Evolutionary conservation across 495 filamentous ascomycete genomes (phyloP), one percentile per base, ranked within the genome.

Genomic region (Tuber melanosporum): DNA sequence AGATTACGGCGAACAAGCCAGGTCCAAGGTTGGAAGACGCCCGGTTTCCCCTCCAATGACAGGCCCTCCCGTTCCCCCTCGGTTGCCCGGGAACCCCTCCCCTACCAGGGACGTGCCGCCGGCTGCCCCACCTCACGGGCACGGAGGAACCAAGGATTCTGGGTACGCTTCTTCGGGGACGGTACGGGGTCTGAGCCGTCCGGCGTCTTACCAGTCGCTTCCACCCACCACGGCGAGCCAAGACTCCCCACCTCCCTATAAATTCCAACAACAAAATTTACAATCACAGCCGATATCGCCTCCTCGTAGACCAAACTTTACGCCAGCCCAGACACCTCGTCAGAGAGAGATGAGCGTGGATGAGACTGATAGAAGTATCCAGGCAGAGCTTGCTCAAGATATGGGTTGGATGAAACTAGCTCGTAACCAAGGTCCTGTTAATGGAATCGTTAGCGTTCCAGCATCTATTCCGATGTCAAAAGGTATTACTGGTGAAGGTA

Each of bases 401-500:
- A 76, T 83, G 62, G 77, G 82, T 26, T 83, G 82, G 82, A 83
- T 83, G 82, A 83, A 82, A 26, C 26, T 83, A 46, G 76, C 78
- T 39, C 73, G 47, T 14, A 79, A 76, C 12, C 73, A 80, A 66
- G 45, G 45, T 17, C 75, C 73, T 7, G 73, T 72, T 41, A 81
- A 75, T 39, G 75, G 78, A 42, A 79, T 82, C 57, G 80, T 81
- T 47, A 81, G 75, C 39, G 77, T 77, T 17, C 78, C 78, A 26
- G 71, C 78, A 44, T 47, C 76, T 19, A 41, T 22, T 36, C 15
- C 69, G 32, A 43, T 72, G 36, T 44, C 71, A 76, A 80, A 80
- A 70, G 71, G 77, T 14, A 69, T 74, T 26, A 36, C 75, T 9
- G 73, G 77, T 10, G 77, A 80, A 41, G 78, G 78, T 46, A 76